Conservation (phyloP, 257 asterid genomes). For the Ocimum tenuiflorum region DNA sequence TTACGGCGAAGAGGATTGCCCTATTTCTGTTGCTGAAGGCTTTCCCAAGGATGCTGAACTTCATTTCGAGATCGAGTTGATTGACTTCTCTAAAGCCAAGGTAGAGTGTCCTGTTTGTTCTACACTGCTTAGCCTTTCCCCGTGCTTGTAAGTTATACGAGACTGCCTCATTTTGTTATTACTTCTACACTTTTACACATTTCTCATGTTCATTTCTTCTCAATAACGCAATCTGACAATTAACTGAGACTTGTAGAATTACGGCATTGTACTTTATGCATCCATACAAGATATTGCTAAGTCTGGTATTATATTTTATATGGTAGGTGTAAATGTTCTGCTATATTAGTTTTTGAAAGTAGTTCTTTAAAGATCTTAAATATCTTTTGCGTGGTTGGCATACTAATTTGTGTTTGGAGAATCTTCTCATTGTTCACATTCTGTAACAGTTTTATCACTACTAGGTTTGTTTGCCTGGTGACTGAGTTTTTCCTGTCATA, state of each 20-base stretch:
- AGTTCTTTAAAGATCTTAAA: not conserved
- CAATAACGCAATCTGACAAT: not conserved
- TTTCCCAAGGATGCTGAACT: slow-evolving; percentile 90
- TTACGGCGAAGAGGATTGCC: slow-evolving; percentile 84
- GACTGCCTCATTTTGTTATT: not conserved
- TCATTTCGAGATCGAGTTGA: slow-evolving; percentile 90
- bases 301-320: not conserved
- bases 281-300: not conserved
- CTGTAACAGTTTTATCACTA: not conserved
- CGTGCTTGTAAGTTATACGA: not conserved
- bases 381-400: not conserved
- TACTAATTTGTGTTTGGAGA: not conserved
- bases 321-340: not conserved
- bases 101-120: slow-evolving; percentile 35
- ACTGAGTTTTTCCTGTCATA: not conserved
- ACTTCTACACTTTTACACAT: not conserved
- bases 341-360: not conserved
- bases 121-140: not conserved
- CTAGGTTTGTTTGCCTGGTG: not conserved
- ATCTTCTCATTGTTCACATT: not conserved
- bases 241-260: not conserved
- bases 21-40: slow-evolving; percentile 55
- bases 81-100: slow-evolving; percentile 89
- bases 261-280: not conserved
- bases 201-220: slow-evolving; percentile 7